A percentile compares a stretch with the other conserved stretches of the same genome.
Conservation (phyloP, 257 asterid species). For the Solanum sejunctum region DNA sequence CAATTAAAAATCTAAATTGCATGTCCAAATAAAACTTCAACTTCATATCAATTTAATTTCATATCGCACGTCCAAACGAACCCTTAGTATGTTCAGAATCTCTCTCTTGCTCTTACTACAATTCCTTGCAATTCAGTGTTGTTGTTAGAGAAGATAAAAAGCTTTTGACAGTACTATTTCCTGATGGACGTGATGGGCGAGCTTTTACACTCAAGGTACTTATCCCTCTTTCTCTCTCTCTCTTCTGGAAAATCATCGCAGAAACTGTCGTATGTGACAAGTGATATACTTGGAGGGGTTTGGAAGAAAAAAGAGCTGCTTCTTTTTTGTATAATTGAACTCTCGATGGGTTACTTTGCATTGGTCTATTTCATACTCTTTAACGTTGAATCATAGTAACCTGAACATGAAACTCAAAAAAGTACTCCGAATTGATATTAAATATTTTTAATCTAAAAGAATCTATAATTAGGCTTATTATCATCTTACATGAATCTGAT, state of each 20-base stretch:
- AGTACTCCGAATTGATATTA: background rate
- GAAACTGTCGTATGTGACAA: background rate
- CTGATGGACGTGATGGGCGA: conserved; percentile 94
- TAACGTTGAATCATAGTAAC: background rate
- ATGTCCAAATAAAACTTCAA: background rate
- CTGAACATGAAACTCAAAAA: background rate
- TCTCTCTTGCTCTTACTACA: background rate
- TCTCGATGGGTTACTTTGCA: background rate
- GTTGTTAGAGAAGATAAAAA: conserved; percentile 96
- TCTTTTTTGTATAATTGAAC: background rate
- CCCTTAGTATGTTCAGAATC: background rate
- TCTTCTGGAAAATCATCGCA: background rate
- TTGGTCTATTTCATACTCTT: background rate
- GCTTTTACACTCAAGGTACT: conserved; percentile 90
- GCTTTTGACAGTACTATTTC: conserved; percentile 72
- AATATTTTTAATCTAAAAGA: background rate
- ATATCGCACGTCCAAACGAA: background rate
- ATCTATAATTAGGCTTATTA: background rate
- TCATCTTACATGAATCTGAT: background rate
- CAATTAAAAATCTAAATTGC: background rate
- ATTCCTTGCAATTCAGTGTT: conserved; percentile 42
- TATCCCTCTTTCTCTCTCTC: background rate
- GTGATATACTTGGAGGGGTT: background rate
- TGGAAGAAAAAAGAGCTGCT: background rate
- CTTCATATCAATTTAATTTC: background rate